Evolutionary conservation across 2,329 filamentous ascomycete species (phyloP).

Genomic region (Didymella pomorum): DNA sequence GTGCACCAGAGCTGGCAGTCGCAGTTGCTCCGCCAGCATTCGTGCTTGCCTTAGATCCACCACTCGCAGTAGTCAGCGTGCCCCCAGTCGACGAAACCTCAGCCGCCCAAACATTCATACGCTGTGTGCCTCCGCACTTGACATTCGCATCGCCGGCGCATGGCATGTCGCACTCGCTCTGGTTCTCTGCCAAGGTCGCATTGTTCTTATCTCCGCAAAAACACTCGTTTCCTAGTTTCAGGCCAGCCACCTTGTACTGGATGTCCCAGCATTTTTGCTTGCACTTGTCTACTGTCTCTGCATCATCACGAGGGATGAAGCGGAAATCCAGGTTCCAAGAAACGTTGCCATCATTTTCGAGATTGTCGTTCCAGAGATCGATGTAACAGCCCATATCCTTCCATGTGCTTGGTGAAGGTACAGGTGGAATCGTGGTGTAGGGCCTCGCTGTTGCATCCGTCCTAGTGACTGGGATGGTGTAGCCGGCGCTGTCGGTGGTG

Average conservation of each 20-base stretch:
- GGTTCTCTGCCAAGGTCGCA: slow-evolving; percentile 5
- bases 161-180: slow-evolving; percentile 2
- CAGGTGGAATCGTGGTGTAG: not conserved
- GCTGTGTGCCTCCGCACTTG: slow-evolving; percentile 6
- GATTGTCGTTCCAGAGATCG: not conserved
- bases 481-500: slow-evolving; percentile 11
- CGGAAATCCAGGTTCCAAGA: slow-evolving; percentile 5
- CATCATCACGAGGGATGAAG: not conserved
- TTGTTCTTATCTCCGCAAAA: slow-evolving; percentile 9
- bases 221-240: slow-evolving; percentile 6
- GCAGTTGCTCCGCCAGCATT: not conserved
- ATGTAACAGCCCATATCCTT: slow-evolving; percentile 11
- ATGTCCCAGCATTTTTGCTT: slow-evolving; percentile 11
- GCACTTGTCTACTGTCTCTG: slow-evolving; percentile 9
- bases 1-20: not conserved
- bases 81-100: not conserved
- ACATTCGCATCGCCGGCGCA: slow-evolving; percentile 6
- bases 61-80: not conserved
- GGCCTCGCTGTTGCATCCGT: not conserved
- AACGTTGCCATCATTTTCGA: not conserved
- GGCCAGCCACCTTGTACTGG: slow-evolving; percentile 1
- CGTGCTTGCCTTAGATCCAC: not conserved
- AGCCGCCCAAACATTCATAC: slow-evolving; percentile 4
- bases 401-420: slow-evolving; percentile 1
- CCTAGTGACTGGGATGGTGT: slow-evolving; percentile 4